Percentiles rank a stretch among this genome's conserved stretches.
Evolutionary conservation across 2,329 filamentous ascomycete species (phyloP).

Genomic region (Zymoseptoria pseudotritici): DNA sequence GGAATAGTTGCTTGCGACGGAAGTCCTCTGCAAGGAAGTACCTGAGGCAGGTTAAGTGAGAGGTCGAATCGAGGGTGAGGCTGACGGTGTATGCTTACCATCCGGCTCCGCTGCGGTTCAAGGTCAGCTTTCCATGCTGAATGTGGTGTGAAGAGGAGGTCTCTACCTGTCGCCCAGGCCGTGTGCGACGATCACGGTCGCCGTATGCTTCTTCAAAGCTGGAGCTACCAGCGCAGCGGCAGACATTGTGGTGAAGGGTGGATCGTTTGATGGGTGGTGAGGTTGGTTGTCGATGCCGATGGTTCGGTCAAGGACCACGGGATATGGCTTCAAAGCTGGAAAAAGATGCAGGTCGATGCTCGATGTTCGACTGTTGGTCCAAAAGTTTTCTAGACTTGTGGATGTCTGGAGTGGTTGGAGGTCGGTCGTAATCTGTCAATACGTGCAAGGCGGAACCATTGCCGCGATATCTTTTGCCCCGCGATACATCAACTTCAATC

Average conservation of each 20-base stretch:
- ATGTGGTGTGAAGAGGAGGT: not conserved
- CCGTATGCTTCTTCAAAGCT: conserved; percentile 75
- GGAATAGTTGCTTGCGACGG: conserved; percentile 66
- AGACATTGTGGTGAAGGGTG: not conserved
- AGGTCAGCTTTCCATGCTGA: conserved; percentile 8
- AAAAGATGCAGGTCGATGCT: not conserved
- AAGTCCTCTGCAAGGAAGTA: conserved; percentile 78
- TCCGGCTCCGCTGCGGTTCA: conserved; percentile 49
- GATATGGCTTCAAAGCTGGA: not conserved
- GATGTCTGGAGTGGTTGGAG: no score
- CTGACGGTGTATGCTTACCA: conserved; percentile 46
- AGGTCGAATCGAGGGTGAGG: not conserved
- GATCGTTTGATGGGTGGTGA: not conserved
- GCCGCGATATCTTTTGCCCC: no score
- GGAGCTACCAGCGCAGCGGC: conserved; percentile 60
- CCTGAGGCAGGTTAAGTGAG: conserved; percentile 34
- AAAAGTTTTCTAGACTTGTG: not conserved
- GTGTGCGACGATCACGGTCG: conserved; percentile 90
- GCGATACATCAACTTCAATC: not conserved
- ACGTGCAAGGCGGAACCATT: no score
- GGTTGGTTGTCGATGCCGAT: not conserved
- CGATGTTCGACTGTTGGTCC: not conserved
- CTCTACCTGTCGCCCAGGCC: conserved; percentile 70
- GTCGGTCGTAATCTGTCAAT: no score
- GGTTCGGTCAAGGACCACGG: not conserved